Evolutionary conservation across 2,329 filamentous ascomycete genomes (phyloP).

Genomic region (Clonostachys byssicola): DNA sequence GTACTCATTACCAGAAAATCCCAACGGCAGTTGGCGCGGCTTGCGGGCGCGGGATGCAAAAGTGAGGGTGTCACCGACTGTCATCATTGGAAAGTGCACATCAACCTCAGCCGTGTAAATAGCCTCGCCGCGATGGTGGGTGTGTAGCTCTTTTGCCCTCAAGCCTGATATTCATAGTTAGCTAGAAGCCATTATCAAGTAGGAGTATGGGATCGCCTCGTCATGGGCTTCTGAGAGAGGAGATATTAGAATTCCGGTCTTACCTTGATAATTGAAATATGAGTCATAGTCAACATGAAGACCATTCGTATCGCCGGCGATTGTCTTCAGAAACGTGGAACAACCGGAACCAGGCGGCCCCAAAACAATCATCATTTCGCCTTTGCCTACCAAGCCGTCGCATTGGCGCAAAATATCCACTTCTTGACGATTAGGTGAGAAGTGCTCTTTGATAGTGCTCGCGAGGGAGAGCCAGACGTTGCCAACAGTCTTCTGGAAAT

Average conservation of each 20-base stretch:
- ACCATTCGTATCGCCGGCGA: slow-evolving; percentile 58
- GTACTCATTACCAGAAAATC: slow-evolving; percentile 31
- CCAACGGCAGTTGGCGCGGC: slow-evolving; percentile 39
- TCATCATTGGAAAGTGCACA: slow-evolving; percentile 54
- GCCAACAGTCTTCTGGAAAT: slow-evolving; percentile 37
- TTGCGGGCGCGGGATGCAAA: slow-evolving; percentile 56
- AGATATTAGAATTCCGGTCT: too few relatives aligned
- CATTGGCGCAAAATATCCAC: slow-evolving; percentile 45
- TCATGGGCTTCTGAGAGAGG: too few relatives aligned
- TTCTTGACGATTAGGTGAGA: slow-evolving; percentile 1
- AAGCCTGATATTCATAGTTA: too few relatives aligned
- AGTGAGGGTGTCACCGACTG: slow-evolving; percentile 55
- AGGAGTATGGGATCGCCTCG: too few relatives aligned
- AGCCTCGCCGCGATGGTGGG: slow-evolving; percentile 50
- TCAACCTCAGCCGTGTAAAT: slow-evolving; percentile 66
- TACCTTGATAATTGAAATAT: slow-evolving; percentile 60
- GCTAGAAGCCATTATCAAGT: too few relatives aligned
- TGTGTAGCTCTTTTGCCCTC: slow-evolving; percentile 44
- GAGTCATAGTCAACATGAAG: slow-evolving; percentile 54
- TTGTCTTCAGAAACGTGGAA: slow-evolving; percentile 59
- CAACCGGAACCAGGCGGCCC: slow-evolving; percentile 52
- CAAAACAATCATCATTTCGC: slow-evolving; percentile 53
- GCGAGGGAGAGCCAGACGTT: slow-evolving; percentile 20
- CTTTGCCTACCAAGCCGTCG: slow-evolving; percentile 47
- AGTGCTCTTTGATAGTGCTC: neutral